Evolutionary conservation across 2,329 filamentous ascomycete species (phyloP).

Genomic region (Bipolaris oryzae): DNA sequence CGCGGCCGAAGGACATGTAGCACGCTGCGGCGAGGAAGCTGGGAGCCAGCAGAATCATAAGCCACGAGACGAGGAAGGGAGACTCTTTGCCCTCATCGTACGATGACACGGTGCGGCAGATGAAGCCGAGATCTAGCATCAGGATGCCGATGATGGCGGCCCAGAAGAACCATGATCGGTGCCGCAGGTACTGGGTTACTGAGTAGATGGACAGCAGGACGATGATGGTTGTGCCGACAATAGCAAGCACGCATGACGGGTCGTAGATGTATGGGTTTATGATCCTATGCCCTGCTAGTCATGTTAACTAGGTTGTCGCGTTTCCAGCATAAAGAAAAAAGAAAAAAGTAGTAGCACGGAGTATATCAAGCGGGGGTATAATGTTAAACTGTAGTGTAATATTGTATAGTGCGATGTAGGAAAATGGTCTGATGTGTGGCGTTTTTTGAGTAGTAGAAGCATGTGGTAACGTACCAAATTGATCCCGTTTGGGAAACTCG

Average conservation of each 20-base stretch:
- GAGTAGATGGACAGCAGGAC: slow-evolving; percentile 39
- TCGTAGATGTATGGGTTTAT: slow-evolving; percentile 57
- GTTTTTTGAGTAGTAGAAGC: neutral
- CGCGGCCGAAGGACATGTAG: slow-evolving; percentile 57
- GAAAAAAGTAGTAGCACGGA: neutral
- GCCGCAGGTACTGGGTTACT: slow-evolving; percentile 43
- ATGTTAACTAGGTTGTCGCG: no score
- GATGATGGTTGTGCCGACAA: slow-evolving; percentile 53
- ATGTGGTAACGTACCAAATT: neutral
- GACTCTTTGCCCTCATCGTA: slow-evolving; percentile 38
- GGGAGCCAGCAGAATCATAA: slow-evolving; percentile 57
- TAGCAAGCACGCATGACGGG: slow-evolving; percentile 54
- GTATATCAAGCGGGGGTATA: neutral
- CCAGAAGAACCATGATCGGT: slow-evolving; percentile 48
- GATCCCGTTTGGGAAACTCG: slow-evolving; percentile 9
- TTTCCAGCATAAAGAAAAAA: no score
- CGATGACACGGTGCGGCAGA: slow-evolving; percentile 55
- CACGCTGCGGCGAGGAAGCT: slow-evolving; percentile 58
- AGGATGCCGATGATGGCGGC: slow-evolving; percentile 39
- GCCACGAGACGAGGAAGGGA: slow-evolving; percentile 51
- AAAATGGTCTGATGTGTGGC: neutral
- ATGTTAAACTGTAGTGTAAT: neutral
- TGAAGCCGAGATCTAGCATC: slow-evolving; percentile 60
- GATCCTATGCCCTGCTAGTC: slow-evolving; percentile 21
- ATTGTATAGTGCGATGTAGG: neutral